Percentiles rank a stretch among this genome's conserved stretches.
Evolutionary conservation across 106 monocot species (phyloP).

Genomic region (Phalaenopsis equestris): DNA sequence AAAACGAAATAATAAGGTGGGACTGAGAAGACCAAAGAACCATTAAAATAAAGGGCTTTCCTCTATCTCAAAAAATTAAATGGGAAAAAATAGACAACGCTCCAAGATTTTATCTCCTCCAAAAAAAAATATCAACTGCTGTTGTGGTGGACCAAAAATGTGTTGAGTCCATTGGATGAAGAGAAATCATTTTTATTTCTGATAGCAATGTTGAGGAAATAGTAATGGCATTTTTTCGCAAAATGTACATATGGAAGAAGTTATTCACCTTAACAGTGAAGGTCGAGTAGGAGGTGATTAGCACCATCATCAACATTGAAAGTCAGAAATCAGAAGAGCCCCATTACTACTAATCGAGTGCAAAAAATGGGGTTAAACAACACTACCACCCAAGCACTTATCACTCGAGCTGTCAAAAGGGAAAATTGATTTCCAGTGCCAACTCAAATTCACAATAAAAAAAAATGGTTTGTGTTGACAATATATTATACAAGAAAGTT

Average conservation of each 20-base stretch:
- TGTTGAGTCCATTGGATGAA: background rate
- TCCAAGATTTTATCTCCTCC: background rate
- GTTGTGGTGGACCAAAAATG: background rate
- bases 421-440: background rate
- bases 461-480: background rate
- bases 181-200: background rate
- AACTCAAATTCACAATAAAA: background rate
- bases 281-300: background rate
- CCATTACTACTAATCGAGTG: background rate
- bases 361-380: background rate
- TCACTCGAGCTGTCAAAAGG: too few species aligned
- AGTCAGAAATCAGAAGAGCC: too few species aligned
- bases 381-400: too few species aligned
- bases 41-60: background rate
- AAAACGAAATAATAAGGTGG: background rate
- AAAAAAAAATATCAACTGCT: background rate
- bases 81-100: background rate
- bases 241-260: background rate
- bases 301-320: background rate
- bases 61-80: background rate
- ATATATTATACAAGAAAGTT: background rate
- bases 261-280: background rate
- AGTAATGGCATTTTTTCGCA: background rate
- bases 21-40: background rate
- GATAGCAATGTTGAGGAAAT: background rate